Percentiles rank a stretch among this genome's conserved stretches.
These are phyloP conservation scores for Blastobotrys elegans DNA, from an alignment of 1,139 yeast genomes.

Conservation along the genomic window DNA sequence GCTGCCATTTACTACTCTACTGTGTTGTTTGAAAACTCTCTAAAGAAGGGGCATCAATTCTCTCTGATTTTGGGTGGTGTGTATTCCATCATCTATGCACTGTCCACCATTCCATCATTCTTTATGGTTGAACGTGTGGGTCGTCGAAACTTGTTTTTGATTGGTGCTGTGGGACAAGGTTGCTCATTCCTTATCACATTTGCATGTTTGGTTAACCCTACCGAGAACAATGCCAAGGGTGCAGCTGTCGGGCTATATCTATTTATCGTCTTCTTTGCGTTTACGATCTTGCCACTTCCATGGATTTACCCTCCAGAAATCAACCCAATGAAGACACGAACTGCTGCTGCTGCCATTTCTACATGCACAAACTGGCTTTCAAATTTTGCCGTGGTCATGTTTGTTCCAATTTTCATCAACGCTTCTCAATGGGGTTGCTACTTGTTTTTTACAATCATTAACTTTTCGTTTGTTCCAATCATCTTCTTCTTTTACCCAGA, in stretches of 20 bases:
- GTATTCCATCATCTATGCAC: conserved; percentile 49
- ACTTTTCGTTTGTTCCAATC: conserved; percentile 59
- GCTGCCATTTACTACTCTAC: conserved; percentile 47
- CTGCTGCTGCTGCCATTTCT: conserved; percentile 48
- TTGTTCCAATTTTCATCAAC: conserved; percentile 48
- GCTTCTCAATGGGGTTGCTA: conserved; percentile 45
- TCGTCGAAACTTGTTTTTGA: conserved; percentile 55
- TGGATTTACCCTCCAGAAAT: conserved; percentile 36
- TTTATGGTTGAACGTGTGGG: conserved; percentile 55
- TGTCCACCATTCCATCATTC: conserved; percentile 47
- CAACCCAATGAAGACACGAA: conserved; percentile 53
- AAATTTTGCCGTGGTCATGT: conserved; percentile 50
- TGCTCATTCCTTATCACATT: conserved; percentile 69
- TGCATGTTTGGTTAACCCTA: conserved; percentile 46
- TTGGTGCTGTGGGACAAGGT: conserved; percentile 43
- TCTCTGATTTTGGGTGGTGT: conserved; percentile 55
- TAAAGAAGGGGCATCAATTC: conserved; percentile 47
- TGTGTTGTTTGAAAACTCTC: conserved; percentile 42
- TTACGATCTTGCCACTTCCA: conserved; percentile 50
- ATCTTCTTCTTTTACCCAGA: conserved; percentile 67
- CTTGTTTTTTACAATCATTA: conserved; percentile 40
- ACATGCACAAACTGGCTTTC: conserved; percentile 51
- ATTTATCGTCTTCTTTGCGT: conserved; percentile 52
- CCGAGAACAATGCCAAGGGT: conserved; percentile 36
- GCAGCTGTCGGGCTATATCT: conserved; percentile 53